Base-by-base conservation (phyloP, 108 stramenopile species). In the Stephanodiscus triporus region DNA sequence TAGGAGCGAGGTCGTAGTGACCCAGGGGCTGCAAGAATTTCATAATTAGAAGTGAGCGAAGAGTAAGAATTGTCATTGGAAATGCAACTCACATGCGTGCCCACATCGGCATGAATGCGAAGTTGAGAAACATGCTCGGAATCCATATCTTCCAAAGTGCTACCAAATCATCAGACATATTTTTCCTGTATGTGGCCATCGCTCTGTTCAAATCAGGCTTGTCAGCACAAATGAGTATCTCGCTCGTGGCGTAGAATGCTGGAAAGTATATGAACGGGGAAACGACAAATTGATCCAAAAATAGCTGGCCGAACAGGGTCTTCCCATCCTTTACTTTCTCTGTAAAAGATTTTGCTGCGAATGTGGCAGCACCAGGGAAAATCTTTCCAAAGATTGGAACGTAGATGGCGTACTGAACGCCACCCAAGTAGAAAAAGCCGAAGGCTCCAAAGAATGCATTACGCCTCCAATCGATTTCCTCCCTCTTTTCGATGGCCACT, bases 251-350 rank as follows among this genome's bases (percentile, higher is more conserved):
- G 71, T 97, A 97, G 84, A 97, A 97, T 10, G 86, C 93, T 17
- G 96, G 96, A 74, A 97, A 97, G 75, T 97, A 97, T 74, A 94
- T 84, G 10, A 95, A 59, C 10, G 96, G 96, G 76, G 95, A 94
- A 78, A 92, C 88, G 0, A 93, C 85, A 70, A 77, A 86, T 73
- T 87, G 86, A 75, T 89, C 90, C 17, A 91, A 50, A 59, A 87
- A 86, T 16, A 88, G 82, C 61, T 87, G 81, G n/a, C 74, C 83
- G 42, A 38, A 70, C 42, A 89, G 27, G 27, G 76, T 70, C 56
- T 73, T 72, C 34, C 65, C 62, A 72, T 95, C 93, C 58, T 81
- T 85, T 30, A 94, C 13, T 82, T 97, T 97, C 17, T 91, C 88
- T 16, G 72, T 59, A n/a, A 93, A 36, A 0, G 88, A 68, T 59